Conservation (phyloP, 208 protist species). For the Crithidia brevicula region DNA sequence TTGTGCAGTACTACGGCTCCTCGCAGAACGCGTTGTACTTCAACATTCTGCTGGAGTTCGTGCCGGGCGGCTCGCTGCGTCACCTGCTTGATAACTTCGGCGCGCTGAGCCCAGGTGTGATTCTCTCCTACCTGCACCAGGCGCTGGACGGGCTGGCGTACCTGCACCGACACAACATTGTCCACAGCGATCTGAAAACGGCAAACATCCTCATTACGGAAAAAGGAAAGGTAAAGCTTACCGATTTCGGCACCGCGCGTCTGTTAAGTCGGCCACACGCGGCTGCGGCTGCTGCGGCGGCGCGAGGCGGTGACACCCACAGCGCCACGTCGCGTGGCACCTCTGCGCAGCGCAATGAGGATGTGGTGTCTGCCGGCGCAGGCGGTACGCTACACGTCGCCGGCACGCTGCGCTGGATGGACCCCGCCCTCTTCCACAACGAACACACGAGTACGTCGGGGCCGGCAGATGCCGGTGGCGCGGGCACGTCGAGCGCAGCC, state of each 20-base stretch:
- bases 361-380: conserved; percentile 13
- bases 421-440: conserved; percentile 75
- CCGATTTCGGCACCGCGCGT: conserved; percentile 90
- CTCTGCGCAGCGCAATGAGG: conserved; percentile 28
- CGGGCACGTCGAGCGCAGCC: neutral
- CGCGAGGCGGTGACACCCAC: conserved; percentile 5
- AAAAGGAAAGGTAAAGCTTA: conserved; percentile 84
- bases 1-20: conserved; percentile 91
- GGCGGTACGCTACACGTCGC: conserved; percentile 64
- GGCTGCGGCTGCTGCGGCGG: conserved; percentile 22
- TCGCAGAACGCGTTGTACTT: conserved; percentile 86
- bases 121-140: conserved; percentile 84
- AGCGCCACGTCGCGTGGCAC: conserved; percentile 15
- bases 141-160: conserved; percentile 85
- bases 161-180: conserved; percentile 87
- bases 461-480: neutral
- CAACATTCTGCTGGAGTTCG: conserved; percentile 93
- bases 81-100: conserved; percentile 92
- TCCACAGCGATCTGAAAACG: conserved; percentile 92
- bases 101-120: conserved; percentile 78
- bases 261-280: conserved; percentile 62
- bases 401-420: conserved; percentile 92
- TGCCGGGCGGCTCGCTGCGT: conserved; percentile 88
- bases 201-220: conserved; percentile 93
- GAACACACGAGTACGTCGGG: conserved; percentile 11